A percentile compares a stretch with the other conserved stretches of the same genome.
phyloP scores from a whole-genome alignment of 176 grass and related monocot species.

The Cenchrus americanus region DNA sequence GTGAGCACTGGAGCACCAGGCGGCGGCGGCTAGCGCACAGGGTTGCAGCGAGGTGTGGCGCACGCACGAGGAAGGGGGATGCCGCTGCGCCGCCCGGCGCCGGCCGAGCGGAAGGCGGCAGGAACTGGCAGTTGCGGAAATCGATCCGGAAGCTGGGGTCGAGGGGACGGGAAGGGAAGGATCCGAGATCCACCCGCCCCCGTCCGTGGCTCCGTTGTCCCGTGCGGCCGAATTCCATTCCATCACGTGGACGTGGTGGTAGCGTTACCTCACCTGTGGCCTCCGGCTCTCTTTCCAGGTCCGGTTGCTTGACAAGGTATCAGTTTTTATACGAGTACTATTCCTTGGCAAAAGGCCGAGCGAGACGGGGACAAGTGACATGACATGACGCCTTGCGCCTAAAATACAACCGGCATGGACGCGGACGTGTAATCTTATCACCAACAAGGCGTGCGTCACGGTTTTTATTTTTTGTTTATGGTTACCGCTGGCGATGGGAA shows the following conservation, averaged over 20 bases:
- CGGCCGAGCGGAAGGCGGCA: background rate
- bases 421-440: slow-evolving; percentile 36
- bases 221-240: slow-evolving; percentile 34
- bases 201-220: background rate
- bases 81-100: background rate
- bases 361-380: slow-evolving; percentile 12
- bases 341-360: slow-evolving; percentile 27
- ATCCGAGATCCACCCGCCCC: slow-evolving; percentile 1
- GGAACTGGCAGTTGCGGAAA: background rate
- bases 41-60: background rate
- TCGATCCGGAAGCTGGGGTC: background rate
- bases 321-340: background rate
- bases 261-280: background rate
- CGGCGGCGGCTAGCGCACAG: background rate
- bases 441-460: slow-evolving; percentile 26
- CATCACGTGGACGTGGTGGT: slow-evolving; percentile 13
- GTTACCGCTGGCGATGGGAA: background rate
- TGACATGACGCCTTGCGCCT: slow-evolving; percentile 14
- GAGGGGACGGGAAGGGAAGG: slow-evolving; percentile 36
- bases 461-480: slow-evolving; percentile 20
- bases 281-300: no score
- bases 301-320: slow-evolving; percentile 28
- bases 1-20: background rate
- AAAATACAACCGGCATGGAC: slow-evolving; percentile 1
- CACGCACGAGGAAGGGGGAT: background rate